Evolutionary conservation across 2,329 filamentous ascomycete genomes (phyloP).

Genomic region (Penicillium sp.): DNA sequence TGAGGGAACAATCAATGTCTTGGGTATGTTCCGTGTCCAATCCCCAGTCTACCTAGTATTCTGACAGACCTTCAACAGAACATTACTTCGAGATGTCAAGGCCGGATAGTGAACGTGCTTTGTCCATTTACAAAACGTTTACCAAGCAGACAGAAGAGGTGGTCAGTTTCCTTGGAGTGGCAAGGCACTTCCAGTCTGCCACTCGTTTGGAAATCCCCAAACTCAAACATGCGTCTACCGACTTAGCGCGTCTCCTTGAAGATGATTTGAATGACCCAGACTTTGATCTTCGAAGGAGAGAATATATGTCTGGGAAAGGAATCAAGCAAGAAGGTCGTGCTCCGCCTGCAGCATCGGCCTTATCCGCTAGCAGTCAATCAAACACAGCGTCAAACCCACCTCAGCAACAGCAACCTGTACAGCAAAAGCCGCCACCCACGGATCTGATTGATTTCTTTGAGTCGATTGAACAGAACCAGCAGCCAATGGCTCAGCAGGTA

Average conservation of each 20-base stretch:
- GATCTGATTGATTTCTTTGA: slow-evolving; percentile 94
- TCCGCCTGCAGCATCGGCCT: slow-evolving; percentile 24
- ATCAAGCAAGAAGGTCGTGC: slow-evolving; percentile 58
- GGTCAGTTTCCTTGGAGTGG: slow-evolving; percentile 83
- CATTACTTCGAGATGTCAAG: slow-evolving; percentile 99
- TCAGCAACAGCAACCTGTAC: slow-evolving; percentile 28
- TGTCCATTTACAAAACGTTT: slow-evolving; percentile 90
- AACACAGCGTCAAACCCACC: slow-evolving; percentile 24
- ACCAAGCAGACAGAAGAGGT: slow-evolving; percentile 89
- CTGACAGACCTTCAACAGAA: slow-evolving; percentile 52
- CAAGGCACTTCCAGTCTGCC: slow-evolving; percentile 85
- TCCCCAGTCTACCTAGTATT: not conserved
- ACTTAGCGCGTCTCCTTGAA: slow-evolving; percentile 82
- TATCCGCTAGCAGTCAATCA: slow-evolving; percentile 28
- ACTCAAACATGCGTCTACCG: slow-evolving; percentile 93
- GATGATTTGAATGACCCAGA: slow-evolving; percentile 94
- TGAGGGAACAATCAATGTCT: slow-evolving; percentile 92
- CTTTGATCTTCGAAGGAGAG: slow-evolving; percentile 88
- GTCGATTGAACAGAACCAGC: slow-evolving; percentile 87
- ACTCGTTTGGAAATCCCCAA: slow-evolving; percentile 94
- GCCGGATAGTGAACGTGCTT: slow-evolving; percentile 84
- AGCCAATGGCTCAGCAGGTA: slow-evolving; percentile 57
- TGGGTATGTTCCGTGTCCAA: slow-evolving; percentile 58
- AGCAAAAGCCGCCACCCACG: slow-evolving; percentile 48
- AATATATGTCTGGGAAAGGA: slow-evolving; percentile 86